These are phyloP conservation scores for Stephanodiscus triporus DNA, from an alignment of 108 stramenopile species.

Conservation along the genomic window DNA sequence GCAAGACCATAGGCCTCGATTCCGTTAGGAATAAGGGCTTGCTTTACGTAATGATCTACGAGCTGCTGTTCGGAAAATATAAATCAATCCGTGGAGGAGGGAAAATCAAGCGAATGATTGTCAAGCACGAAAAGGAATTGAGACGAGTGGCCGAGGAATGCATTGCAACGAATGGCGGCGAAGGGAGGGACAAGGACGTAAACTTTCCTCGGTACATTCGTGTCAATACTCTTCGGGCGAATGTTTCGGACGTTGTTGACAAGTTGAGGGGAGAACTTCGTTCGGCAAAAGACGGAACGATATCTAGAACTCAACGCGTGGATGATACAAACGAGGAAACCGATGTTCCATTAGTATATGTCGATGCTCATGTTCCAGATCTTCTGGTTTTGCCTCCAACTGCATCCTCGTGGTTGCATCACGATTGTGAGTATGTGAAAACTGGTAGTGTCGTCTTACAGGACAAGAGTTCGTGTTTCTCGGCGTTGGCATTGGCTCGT, in stretches of 20 bases:
- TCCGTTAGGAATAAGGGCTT: constrained; percentile 57
- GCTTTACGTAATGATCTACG: constrained; percentile 82
- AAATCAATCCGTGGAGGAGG: constrained; percentile 85
- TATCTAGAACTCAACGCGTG: constrained; percentile 4
- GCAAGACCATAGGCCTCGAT: constrained; percentile 46
- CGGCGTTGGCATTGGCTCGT: constrained; percentile 87
- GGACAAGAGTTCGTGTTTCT: constrained; percentile 97
- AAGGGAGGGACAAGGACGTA: constrained; percentile 5
- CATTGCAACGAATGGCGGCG: constrained; percentile 5
- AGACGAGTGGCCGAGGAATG: constrained; percentile 29
- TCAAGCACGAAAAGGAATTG: constrained; percentile 62
- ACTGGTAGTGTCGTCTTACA: constrained; percentile 80
- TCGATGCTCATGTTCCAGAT: constrained; percentile 82
- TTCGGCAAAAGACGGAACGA: too few relatives aligned
- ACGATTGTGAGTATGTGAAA: constrained; percentile 65
- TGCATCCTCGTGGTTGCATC: constrained; percentile 45
- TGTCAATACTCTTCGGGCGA: constrained; percentile 74
- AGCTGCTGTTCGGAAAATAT: constrained; percentile 82
- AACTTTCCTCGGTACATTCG: constrained; percentile 85
- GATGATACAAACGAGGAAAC: constrained; percentile 4
- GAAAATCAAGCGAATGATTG: constrained; percentile 76
- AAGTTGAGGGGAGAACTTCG: too few relatives aligned
- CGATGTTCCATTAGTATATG: constrained; percentile 41
- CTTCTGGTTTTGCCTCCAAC: constrained; percentile 79
- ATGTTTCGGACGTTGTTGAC: constrained; percentile 45